A percentile compares a stretch with the other conserved stretches of the same genome.
phyloP scores from a whole-genome alignment of 139 green algal species.

The Coelastrella sp. region DNA sequence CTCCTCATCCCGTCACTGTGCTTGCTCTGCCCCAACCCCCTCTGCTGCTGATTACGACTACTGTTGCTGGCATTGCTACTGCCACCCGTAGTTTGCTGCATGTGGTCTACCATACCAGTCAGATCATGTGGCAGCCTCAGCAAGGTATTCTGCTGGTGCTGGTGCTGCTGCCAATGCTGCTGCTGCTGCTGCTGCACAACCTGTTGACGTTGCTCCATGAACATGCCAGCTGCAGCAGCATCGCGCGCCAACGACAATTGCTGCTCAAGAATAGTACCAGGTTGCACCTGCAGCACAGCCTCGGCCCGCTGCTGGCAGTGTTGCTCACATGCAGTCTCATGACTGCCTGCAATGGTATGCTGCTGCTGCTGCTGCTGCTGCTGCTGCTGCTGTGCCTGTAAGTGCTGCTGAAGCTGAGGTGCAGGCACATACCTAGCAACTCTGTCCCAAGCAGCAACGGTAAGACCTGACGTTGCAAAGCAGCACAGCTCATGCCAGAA shows the following conservation, averaged over 20 bases:
- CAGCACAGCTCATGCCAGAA: slow-evolving; percentile 50
- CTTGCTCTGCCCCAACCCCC: no score
- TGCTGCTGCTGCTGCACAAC: background rate
- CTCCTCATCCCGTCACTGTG: background rate
- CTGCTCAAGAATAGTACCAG: no score
- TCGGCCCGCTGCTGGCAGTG: no score
- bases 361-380: slow-evolving; percentile 13
- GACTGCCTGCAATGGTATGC: background rate
- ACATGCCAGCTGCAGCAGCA: background rate
- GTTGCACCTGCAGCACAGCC: no score
- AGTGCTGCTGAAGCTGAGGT: slow-evolving; percentile 32
- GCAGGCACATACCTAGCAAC: slow-evolving; percentile 24
- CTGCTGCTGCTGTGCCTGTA: slow-evolving; percentile 1
- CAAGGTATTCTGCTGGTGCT: background rate
- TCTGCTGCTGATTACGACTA: background rate
- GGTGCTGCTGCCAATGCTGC: slow-evolving; percentile 26
- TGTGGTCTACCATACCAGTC: no score
- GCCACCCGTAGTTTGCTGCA: background rate
- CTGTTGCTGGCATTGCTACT: background rate
- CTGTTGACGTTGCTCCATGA: background rate
- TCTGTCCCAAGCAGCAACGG: slow-evolving; percentile 29
- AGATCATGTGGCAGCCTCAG: background rate
- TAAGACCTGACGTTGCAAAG: slow-evolving; percentile 26
- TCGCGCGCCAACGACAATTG: no score
- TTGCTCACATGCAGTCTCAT: no score